phyloP scores from a whole-genome alignment of 257 asterid species.

The Rehmannia glutinosa region DNA sequence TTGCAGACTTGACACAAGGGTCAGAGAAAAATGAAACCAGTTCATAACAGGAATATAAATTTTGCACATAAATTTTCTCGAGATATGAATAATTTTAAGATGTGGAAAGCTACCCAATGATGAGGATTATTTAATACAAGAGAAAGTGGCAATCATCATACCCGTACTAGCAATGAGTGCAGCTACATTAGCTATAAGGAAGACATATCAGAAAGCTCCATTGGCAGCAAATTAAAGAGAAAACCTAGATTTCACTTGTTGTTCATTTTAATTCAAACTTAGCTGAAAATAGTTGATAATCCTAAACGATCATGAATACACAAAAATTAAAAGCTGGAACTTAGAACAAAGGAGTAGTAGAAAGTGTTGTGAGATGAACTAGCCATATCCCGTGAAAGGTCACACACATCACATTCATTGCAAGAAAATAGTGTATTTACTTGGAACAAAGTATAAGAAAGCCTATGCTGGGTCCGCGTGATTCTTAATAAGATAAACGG shows the following conservation, averaged over 20 bases:
- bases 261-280: not conserved
- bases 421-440: conserved; percentile 29
- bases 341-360: not conserved
- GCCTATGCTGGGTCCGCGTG: conserved; percentile 94
- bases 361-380: conserved; percentile 7
- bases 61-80: conserved; percentile 85
- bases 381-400: not conserved
- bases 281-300: not conserved
- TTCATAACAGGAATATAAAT: conserved; percentile 90
- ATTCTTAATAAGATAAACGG: conserved; percentile 73
- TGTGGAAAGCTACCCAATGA: conserved; percentile 98
- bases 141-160: conserved; percentile 96
- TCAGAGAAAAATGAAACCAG: conserved; percentile 89
- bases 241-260: conserved; percentile 16
- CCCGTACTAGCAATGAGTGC: conserved; percentile 98
- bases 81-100: conserved; percentile 87
- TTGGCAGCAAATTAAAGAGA: conserved; percentile 43
- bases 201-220: conserved; percentile 83
- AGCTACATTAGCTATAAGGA: conserved; percentile 77
- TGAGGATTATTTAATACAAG: conserved; percentile 92
- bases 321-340: not conserved
- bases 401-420: conserved; percentile 9
- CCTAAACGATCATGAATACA: not conserved
- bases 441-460: conserved; percentile 94
- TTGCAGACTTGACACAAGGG: conserved; percentile 83